Evolutionary conservation across 164 flowering plant species (phyloP), one percentile per base, ranked within the genome.

Genomic region (Hamamelis virginiana): DNA sequence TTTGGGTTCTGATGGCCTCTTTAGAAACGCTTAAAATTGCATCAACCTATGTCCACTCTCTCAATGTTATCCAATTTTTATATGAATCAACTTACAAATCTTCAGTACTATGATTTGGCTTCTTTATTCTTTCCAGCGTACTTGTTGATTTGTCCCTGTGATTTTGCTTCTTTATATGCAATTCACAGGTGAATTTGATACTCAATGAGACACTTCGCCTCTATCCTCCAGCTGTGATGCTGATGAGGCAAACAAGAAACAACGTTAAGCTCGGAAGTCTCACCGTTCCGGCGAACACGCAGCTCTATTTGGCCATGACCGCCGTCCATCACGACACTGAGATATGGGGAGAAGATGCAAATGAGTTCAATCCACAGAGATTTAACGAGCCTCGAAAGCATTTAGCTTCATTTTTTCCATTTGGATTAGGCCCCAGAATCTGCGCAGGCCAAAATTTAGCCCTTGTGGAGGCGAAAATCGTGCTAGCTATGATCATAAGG

Each of bases 141-240:
- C n/a, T n/a, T n/a, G n/a, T n/a, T n/a, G n/a, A n/a, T n/a, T n/a
- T n/a, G n/a, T n/a, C n/a, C n/a, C n/a, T n/a, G n/a, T n/a, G n/a
- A n/a, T n/a, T n/a, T n/a, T n/a, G n/a, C n/a, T n/a, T n/a, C n/a
- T n/a, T n/a, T 2, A 33, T 6, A 33, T 33, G 41, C 41, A 33
- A n/a, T 33, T 0, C 45, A 70, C 78, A 88, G 97, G 75, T 89
- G 9, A 60, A 68, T 65, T 74, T 84, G 91, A 80, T 89, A 55
- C 3, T 89, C 16, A 83, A 87, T 50, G 97, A 92, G 75, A 80
- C 88, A 4, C 83, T 88, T 41, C 78, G 96, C 0, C 85, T 92
- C 21, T 91, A 92, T 71, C 85, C 94, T 48, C 91, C 96, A 0
- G 84, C 80, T 0, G 77, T 77, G 44, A 68, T 68, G 79, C 21